These are phyloP conservation scores for Pelargonium australe DNA, from an alignment of 441 rosid genomes.

Conservation along the genomic window DNA sequence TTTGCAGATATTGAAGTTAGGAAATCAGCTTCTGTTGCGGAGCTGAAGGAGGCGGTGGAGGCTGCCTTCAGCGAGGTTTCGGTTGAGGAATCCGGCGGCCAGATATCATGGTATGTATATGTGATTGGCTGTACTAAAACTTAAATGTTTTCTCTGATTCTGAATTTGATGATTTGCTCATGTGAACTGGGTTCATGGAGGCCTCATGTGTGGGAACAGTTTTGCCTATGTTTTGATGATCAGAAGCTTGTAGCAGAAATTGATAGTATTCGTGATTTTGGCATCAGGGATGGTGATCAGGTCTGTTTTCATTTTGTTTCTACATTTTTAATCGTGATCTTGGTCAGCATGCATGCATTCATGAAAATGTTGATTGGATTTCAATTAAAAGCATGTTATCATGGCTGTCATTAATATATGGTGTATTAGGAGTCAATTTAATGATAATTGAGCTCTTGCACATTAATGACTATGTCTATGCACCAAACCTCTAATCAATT, in stretches of 20 bases:
- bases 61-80: constrained; percentile 57
- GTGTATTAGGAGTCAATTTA: background rate
- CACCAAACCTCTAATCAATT: too few relatives aligned
- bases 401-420: background rate
- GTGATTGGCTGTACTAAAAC: background rate
- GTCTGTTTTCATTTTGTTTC: constrained; percentile 28
- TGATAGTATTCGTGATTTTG: constrained; percentile 42
- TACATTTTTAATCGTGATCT: background rate
- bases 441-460: background rate
- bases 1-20: constrained; percentile 51
- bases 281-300: constrained; percentile 86
- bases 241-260: constrained; percentile 48
- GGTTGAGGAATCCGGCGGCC: constrained; percentile 36
- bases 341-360: background rate
- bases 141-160: background rate
- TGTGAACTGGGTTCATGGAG: constrained; percentile 29
- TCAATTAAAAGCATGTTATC: background rate
- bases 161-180: background rate
- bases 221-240: constrained; percentile 59
- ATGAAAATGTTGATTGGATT: background rate
- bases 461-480: background rate
- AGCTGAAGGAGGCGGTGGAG: constrained; percentile 72
- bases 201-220: constrained; percentile 93
- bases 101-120: constrained; percentile 60
- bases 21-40: constrained; percentile 54